Base-by-base conservation (phyloP, 805 yeast species). In the Yamadazyma endophytica region DNA sequence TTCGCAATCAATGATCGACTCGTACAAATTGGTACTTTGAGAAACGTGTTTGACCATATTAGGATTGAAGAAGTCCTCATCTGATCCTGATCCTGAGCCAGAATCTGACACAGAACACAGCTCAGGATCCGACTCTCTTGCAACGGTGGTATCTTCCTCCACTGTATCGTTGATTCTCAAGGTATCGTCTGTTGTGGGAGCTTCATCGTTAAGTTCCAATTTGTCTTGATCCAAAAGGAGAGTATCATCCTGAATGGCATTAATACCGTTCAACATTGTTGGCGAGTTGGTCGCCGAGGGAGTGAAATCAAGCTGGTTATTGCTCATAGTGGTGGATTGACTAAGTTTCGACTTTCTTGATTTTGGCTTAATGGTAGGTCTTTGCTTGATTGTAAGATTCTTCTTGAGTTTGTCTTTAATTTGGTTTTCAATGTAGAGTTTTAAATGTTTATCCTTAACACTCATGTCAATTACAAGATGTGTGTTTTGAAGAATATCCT, bases 401-500 rank as follows among this genome's bases (percentile, higher is more conserved):
- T 50, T 58, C 42, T 50, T 58, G 42, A 55, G 37, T 31, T 56
- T 56, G 6, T 55, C 30, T 35, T 54, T 56, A 43, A 61, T 43
- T 37, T 59, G 62, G 31, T 57, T 57, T 34, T 61, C 65, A 18
- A 61, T 45, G 33, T 47, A 54, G 25, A 62, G 32, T 33, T 61
- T 62, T 32, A 61, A 43, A 29, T 61, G 64, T 37, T 64, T 62
- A 36, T 64, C 69, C 26, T 69, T 45, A 24, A 64, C 64, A 39
- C 70, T 63, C 56, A 90, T 64, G 17, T 78, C 75, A 9, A 84
- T 81, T 6, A 88, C 78, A 28, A 88, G 60, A 54, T 83, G 82
- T 3, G 95, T 79, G 31, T 73, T 74, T 43, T 88, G 94, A 36
- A 90, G 63, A 28, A 69, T 70, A 22, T 77, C 80, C 47, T 89